Evolutionary conservation across 2,329 filamentous ascomycete genomes (phyloP).

Genomic region (Arthroderma sp.): DNA sequence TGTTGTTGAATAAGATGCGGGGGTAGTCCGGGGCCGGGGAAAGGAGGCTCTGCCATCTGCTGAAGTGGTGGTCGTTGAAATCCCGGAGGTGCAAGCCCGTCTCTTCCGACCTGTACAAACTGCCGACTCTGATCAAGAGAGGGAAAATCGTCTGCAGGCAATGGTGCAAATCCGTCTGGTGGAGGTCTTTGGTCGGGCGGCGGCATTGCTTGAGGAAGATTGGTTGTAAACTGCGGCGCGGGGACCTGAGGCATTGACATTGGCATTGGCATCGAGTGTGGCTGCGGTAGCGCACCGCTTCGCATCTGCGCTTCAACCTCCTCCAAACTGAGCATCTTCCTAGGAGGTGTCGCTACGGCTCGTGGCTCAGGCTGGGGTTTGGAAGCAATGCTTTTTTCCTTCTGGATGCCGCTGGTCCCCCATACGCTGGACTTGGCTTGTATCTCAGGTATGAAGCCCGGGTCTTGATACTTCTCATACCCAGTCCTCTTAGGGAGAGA

Average conservation of each 20-base stretch:
- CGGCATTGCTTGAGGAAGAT: not conserved
- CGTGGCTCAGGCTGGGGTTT: constrained; percentile 3
- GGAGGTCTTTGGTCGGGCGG: constrained; percentile 5
- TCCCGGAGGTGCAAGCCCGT: constrained; percentile 23
- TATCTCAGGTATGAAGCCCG: constrained; percentile 74
- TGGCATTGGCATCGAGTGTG: constrained; percentile 16
- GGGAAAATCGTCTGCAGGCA: constrained; percentile 35
- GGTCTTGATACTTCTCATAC: constrained; percentile 81
- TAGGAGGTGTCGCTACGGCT: constrained; percentile 25
- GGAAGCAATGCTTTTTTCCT: constrained; percentile 19
- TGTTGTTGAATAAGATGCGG: constrained; percentile 48
- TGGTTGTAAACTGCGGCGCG: constrained; percentile 3
- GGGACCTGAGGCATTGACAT: constrained; percentile 11
- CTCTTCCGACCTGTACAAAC: constrained; percentile 22
- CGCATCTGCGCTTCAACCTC: constrained; percentile 94
- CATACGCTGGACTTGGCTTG: constrained; percentile 89
- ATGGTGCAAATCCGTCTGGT: constrained; percentile 12
- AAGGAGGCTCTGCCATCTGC: constrained; percentile 29
- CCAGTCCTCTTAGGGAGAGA: constrained; percentile 58
- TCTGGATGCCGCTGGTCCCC: constrained; percentile 55
- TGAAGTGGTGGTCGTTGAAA: constrained; percentile 23
- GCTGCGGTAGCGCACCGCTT: constrained; percentile 14
- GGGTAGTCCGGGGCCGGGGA: constrained; percentile 33
- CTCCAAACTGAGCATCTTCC: constrained; percentile 88
- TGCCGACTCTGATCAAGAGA: constrained; percentile 37